Evolutionary conservation across 23 red algal species (phyloP), one percentile per base, ranked within the genome.

Genomic region (Gracilaria domingensis): DNA sequence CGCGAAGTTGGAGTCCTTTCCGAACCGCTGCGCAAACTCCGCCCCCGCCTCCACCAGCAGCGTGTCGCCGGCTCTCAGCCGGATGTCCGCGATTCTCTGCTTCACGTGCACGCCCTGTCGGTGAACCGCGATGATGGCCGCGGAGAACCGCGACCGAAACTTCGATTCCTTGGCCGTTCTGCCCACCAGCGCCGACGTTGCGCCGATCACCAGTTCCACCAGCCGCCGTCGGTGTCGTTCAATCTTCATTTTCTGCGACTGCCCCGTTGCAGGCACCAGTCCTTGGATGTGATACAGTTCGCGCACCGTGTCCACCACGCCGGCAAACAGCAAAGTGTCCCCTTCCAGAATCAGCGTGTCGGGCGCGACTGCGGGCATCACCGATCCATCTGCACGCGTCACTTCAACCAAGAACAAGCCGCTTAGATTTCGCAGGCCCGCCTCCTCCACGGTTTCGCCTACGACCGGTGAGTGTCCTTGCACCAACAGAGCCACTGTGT

Each of bases 211-310:
- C 29, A 95, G 75, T 78, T 95, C 92, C 5, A 88, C 75, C 23
- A 95, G 75, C 24, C 92, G 37, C 32, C 92, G 92, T 42, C 65
- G 88, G 45, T 92, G 94, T 47, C 72, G 65, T 44, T 83, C 80
- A 7, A 84, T 85, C 64, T 84, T 45, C 64, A 95, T 78, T 64
- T 96, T 96, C 55, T 83, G 28, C 12, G 94, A 87, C 64, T 92
- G 80, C 6, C 74, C 88, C 23, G 94, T 93, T 0, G 94, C 94
- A 0, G 94, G 94, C 34, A 96, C 83, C 32, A 96, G 28, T 12
- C 94, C 94, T 69, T 29, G 77, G 34, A 96, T 92, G 24, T 87
- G 42, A 56, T 96, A 96, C 51, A 96, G 45, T 66, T 96, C 94
- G 38, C 75, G 82, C 4, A 96, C 94, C 9, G 94, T 96, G 28